Conservation (phyloP, 805 yeast species). For the Saccharomycopsis fibuligera region DNA sequence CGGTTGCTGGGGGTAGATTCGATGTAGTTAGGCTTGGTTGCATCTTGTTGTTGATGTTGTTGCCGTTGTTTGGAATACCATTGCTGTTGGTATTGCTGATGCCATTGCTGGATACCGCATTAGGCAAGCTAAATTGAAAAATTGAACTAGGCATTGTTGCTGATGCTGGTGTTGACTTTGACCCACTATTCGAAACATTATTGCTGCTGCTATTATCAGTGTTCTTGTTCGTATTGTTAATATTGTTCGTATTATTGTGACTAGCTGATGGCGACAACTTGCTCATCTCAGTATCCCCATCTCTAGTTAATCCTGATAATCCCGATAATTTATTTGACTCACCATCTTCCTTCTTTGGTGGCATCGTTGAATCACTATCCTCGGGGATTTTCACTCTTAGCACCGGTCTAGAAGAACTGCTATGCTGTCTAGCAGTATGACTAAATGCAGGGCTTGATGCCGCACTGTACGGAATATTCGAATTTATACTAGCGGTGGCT, state of each 20-base stretch:
- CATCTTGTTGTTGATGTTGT: conserved; percentile 9
- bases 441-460: conserved; percentile 22
- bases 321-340: background rate
- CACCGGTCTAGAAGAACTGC: conserved; percentile 42
- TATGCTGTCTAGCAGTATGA: conserved; percentile 20
- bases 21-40: conserved; percentile 11
- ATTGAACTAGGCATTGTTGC: conserved; percentile 28
- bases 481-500: background rate
- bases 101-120: conserved; percentile 23
- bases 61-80: conserved; percentile 21
- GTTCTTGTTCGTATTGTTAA: background rate
- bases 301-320: too few species aligned
- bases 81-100: conserved; percentile 21
- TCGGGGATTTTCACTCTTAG: conserved; percentile 61
- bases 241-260: background rate
- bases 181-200: conserved; percentile 13
- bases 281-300: background rate
- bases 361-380: conserved; percentile 26
- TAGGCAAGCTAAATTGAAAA: conserved; percentile 26
- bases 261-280: background rate
- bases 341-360: conserved; percentile 3
- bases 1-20: conserved; percentile 20
- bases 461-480: conserved; percentile 22
- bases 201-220: conserved; percentile 9
- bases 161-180: conserved; percentile 28